Percentiles rank a stretch among this genome's conserved stretches.
Conservation (phyloP, 805 yeast genomes). For the Cyberlindnera misumaiensis region DNA sequence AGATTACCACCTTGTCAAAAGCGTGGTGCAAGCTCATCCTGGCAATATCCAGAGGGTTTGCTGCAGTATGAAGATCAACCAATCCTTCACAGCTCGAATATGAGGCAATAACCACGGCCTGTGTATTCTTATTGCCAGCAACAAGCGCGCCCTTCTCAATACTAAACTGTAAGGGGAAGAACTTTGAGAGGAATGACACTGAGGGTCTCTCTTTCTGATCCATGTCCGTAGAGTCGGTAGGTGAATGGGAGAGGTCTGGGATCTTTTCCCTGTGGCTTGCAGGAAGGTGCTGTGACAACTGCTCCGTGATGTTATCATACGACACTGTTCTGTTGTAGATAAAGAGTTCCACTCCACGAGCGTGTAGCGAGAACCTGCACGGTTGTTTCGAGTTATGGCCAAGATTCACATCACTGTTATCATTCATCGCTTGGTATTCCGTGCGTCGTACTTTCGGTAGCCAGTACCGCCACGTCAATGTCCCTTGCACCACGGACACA, state of each 20-base stretch:
- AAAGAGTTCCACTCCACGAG: slow-evolving; percentile 80
- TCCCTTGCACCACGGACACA: slow-evolving; percentile 60
- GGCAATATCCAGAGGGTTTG: slow-evolving; percentile 51
- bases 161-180: slow-evolving; percentile 57
- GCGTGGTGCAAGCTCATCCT: slow-evolving; percentile 38
- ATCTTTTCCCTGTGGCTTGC: too few relatives aligned
- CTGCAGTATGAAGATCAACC: slow-evolving; percentile 46
- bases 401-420: slow-evolving; percentile 8
- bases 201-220: background rate
- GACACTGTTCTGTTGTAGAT: slow-evolving; percentile 75
- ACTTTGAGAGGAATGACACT: slow-evolving; percentile 20
- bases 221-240: background rate
- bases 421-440: slow-evolving; percentile 6
- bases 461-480: slow-evolving; percentile 92
- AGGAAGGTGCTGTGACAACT: slow-evolving; percentile 19
- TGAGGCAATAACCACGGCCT: slow-evolving; percentile 61
- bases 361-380: slow-evolving; percentile 46
- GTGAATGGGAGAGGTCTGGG: background rate
- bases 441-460: slow-evolving; percentile 34
- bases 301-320: slow-evolving; percentile 55
- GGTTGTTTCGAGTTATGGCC: slow-evolving; percentile 44
- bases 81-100: slow-evolving; percentile 47
- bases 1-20: slow-evolving; percentile 47
- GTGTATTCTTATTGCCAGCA: slow-evolving; percentile 73
- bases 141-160: slow-evolving; percentile 66